Evolutionary conservation across 768 basidiomycete genomes (phyloP), one percentile per base, ranked within the genome.

Genomic region (Kwoniella dendrophila): DNA sequence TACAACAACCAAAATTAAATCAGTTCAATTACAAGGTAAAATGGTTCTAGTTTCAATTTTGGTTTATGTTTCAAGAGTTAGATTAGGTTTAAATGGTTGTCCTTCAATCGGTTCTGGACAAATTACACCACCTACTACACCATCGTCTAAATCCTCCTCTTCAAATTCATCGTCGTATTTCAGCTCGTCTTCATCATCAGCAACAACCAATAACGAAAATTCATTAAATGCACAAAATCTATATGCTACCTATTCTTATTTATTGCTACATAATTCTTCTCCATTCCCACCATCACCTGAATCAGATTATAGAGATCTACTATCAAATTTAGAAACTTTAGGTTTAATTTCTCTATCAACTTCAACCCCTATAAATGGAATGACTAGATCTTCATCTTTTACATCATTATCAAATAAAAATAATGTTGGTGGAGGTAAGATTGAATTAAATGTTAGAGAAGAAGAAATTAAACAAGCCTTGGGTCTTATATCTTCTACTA

Each of bases 21-120:
- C 74, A 1, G 76, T 80, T 44, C 75, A 73, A 48, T 57, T 80
- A 7, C 79, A 80, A 54, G 78, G 77, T 18, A 76, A 77, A 38
- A 77, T 79, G 65, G 74, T 79, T 26, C 66, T 80, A 14, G 68
- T 79, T 5, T 68, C 78, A 1, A 65, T 77, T 38, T 63, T 80
- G 36, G 55, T 80, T 41, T 71, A 62, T 53, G 52, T 68, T 20
- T 33, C 64, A 26, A 62, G 74, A 48, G 53, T 56, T 27, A 41
- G 64, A 49, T 54, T 66, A 34, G 66, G 68, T 20, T 47, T 76
- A 24, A 56, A 67, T n/a, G 71, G 71, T 11, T 67, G 61, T 64
- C 62, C 73, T 11, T 44, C 60, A 24, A 40, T 49, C 20, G 47
- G 32, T 1, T 56, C 40, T 24, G 49, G 49, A 18, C 49, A 51